Evolutionary conservation across 148 eudicot species (phyloP).

Genomic region (Linanthus parryae): DNA sequence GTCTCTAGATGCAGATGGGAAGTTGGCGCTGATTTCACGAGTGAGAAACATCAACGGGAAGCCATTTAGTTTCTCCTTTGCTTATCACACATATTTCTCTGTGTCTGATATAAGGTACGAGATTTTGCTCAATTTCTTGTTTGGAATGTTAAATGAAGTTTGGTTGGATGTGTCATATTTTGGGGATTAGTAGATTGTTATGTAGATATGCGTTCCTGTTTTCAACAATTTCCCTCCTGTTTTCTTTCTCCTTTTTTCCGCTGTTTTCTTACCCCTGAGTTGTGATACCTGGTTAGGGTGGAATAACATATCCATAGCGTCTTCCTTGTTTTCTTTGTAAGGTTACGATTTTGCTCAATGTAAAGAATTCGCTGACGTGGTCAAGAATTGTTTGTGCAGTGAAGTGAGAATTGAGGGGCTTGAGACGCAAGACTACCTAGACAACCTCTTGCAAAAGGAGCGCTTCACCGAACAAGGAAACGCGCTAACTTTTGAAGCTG

Average conservation of each 20-base stretch:
- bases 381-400: conserved; percentile 10
- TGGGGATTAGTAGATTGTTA: too few species aligned
- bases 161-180: too few species aligned
- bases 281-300: too few species aligned
- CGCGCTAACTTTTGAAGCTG: conserved; percentile 36
- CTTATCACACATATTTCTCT: conserved; percentile 15
- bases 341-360: not conserved
- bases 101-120: conserved; percentile 23
- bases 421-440: conserved; percentile 22
- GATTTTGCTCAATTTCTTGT: not conserved
- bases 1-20: conserved; percentile 18
- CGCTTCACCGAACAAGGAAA: conserved; percentile 36
- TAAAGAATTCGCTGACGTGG: not conserved
- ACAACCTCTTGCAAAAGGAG: conserved; percentile 19
- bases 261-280: too few species aligned
- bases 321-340: too few species aligned
- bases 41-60: conserved; percentile 15
- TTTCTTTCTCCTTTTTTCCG: too few species aligned
- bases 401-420: conserved; percentile 28
- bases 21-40: conserved; percentile 17
- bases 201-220: too few species aligned
- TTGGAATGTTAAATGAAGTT: too few species aligned
- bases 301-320: too few species aligned
- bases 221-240: too few species aligned
- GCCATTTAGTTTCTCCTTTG: conserved; percentile 18